phyloP scores from a whole-genome alignment of 345 rosid species.

The Rhizophora apiculata region DNA sequence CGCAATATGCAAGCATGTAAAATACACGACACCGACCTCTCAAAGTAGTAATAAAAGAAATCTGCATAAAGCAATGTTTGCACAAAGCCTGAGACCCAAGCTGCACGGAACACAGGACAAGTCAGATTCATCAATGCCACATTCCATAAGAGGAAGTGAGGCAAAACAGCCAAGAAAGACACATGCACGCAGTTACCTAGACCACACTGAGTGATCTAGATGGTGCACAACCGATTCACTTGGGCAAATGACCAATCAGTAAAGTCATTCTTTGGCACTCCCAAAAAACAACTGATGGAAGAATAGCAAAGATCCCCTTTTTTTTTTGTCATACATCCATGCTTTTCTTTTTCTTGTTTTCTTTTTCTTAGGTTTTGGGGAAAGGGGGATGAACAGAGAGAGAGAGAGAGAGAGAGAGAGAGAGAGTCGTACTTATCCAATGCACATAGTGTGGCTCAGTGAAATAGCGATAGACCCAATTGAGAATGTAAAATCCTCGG shows the following conservation, averaged over 20 bases:
- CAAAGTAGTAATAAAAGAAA: constrained; percentile 47
- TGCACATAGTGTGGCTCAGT: constrained; percentile 22
- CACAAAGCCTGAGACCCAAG: constrained; percentile 46
- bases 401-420: constrained; percentile 11
- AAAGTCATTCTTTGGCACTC: neutral
- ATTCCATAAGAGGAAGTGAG: neutral
- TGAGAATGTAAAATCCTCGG: constrained; percentile 43
- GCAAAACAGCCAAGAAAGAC: neutral
- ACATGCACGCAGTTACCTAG: neutral
- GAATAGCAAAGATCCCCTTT: too few relatives aligned
- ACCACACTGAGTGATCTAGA: neutral
- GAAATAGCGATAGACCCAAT: constrained; percentile 47
- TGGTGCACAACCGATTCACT: neutral
- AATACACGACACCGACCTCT: constrained; percentile 27
- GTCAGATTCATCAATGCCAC: neutral
- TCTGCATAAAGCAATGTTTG: constrained; percentile 49
- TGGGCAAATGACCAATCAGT: neutral
- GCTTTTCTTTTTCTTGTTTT: too few relatives aligned
- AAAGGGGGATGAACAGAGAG: too few relatives aligned
- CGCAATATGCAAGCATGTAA: neutral
- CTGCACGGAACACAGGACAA: constrained; percentile 23
- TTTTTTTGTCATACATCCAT: too few relatives aligned
- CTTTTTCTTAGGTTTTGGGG: too few relatives aligned
- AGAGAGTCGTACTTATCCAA: constrained; percentile 41
- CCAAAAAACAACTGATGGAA: neutral